Evolutionary conservation across 2,329 filamentous ascomycete species (phyloP), one percentile per base, ranked within the genome.

Genomic region (Venturiaceae sp.): DNA sequence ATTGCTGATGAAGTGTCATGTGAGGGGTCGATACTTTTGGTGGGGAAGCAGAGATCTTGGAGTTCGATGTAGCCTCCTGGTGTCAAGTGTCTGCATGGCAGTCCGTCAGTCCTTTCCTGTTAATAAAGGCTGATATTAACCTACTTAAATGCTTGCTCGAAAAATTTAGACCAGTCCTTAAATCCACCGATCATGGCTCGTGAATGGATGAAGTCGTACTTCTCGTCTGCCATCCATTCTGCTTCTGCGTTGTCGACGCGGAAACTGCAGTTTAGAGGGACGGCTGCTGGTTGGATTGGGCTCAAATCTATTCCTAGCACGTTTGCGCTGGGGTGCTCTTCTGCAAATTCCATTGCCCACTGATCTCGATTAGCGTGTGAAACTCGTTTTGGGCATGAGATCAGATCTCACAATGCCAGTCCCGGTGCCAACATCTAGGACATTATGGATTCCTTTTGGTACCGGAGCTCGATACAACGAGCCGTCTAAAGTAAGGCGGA

Each of bases 131-230:
- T n/a, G n/a, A n/a, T n/a, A n/a, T 39, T 39, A n/a, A 23, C 55
- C 9, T 58, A 58, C 55, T 58, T 21, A 34, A 34, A 58, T 11
- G 57, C 57, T 37, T 60, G 55, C 26, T 41, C 23, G 9, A 58
- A 23, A 21, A 58, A 59, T 8, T 19, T 37, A 6, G 55, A 21
- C 58, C 57, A 59, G 28, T 58, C 30, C 33, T 44, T 58, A 8
- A 46, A 19, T 13, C 13, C 54, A 8, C 21, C 57, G 8, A 59
- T 33, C 34, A 60, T 60, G 9, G 53, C 26, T 61, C 63, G 52
- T 59, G 62, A 9, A 44, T 66, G 64, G 14, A 66, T 60, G 37
- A 60, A 62, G 34, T 65, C 63, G 33, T 65, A 66, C 26, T 62
- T 54, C 6, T 65, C 26, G 8, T 28, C 56, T 34, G 58, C 65